These are phyloP conservation scores for Fusarium albidum DNA, from an alignment of 2,329 filamentous ascomycete species.

Conservation along the genomic window DNA sequence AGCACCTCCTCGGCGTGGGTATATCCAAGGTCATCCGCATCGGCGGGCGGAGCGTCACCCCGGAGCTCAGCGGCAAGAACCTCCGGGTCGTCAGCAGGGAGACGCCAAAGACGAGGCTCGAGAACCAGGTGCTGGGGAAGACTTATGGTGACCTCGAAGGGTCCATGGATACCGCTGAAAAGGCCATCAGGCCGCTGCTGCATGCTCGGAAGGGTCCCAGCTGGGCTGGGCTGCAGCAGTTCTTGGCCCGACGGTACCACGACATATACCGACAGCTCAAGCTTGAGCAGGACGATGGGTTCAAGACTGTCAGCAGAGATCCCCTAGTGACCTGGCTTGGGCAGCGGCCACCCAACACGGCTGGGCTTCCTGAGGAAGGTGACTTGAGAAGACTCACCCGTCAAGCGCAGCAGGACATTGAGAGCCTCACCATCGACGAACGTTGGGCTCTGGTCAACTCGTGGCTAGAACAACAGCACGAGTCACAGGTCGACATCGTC, in stretches of 20 bases:
- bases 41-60: constrained; percentile 46
- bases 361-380: too few species aligned
- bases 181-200: neutral
- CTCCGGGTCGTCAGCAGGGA: constrained; percentile 14
- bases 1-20: constrained; percentile 59
- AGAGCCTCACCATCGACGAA: neutral
- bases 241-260: neutral
- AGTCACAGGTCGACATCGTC: neutral
- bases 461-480: neutral
- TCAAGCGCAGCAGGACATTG: neutral
- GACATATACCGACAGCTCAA: neutral
- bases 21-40: constrained; percentile 65
- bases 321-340: neutral
- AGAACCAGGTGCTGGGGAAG: neutral
- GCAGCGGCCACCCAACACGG: neutral
- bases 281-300: neutral
- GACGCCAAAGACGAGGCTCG: neutral
- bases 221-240: neutral
- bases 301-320: neutral
- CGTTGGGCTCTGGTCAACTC: neutral
- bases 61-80: constrained; percentile 5
- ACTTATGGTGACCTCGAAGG: neutral
- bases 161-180: neutral
- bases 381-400: neutral
- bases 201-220: neutral